Conservation (phyloP, 768 basidiomycete species). For the Lentinula edodes region DNA sequence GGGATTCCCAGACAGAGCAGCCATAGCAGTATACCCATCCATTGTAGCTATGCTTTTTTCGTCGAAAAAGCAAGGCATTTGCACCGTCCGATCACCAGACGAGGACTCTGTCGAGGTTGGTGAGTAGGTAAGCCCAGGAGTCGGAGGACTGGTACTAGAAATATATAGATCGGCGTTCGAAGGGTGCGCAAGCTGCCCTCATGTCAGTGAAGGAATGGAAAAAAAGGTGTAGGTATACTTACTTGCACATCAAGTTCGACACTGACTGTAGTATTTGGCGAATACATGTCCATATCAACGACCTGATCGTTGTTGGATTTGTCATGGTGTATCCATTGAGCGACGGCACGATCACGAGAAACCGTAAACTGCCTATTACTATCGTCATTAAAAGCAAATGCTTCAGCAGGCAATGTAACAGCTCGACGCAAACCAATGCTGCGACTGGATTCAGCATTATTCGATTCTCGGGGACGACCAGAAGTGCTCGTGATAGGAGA, state of each 20-base stretch:
- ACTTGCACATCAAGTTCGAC: neutral
- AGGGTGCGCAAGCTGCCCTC: neutral
- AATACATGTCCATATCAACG: neutral
- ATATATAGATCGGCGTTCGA: slow-evolving; percentile 7
- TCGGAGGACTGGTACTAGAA: slow-evolving; percentile 40
- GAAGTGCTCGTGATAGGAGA: slow-evolving; percentile 1
- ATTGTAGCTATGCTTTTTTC: slow-evolving; percentile 22
- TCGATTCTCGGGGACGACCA: neutral
- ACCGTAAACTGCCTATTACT: slow-evolving; percentile 2
- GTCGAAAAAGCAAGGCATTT: slow-evolving; percentile 50
- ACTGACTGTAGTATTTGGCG: neutral
- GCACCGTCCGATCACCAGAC: slow-evolving; percentile 49
- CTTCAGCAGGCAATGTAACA: slow-evolving; percentile 35
- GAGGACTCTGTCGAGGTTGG: slow-evolving; percentile 58
- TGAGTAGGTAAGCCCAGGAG: slow-evolving; percentile 53
- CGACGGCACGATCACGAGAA: neutral
- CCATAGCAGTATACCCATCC: slow-evolving; percentile 5
- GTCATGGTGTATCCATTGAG: neutral
- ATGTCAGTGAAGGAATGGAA: neutral
- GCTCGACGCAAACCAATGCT: slow-evolving; percentile 29
- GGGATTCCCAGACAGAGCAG: neutral
- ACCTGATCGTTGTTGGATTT: neutral
- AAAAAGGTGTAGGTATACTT: neutral
- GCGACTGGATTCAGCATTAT: slow-evolving; percentile 7
- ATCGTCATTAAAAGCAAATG: slow-evolving; percentile 13